Conservation (phyloP, 306 rosid species). For the Vigna trinervia region DNA sequence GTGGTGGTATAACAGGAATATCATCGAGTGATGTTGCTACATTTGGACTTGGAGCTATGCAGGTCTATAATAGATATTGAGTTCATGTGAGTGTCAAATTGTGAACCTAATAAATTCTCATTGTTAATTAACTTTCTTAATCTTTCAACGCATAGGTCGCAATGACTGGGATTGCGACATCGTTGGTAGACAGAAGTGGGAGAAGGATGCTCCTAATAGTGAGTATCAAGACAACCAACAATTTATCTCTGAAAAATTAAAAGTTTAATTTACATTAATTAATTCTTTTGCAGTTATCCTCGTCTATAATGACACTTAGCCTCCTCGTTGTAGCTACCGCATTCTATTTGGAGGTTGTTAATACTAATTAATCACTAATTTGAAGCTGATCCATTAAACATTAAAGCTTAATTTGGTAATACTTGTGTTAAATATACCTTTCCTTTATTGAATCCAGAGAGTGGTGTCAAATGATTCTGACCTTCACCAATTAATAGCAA, state of each 20-base stretch:
- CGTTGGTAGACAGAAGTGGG: conserved; percentile 75
- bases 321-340: conserved; percentile 61
- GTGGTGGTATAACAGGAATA: conserved; percentile 55
- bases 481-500: conserved; percentile 46
- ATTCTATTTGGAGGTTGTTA: conserved; percentile 67
- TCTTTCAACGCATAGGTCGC: conserved; percentile 48
- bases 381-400: neutral
- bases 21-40: conserved; percentile 66
- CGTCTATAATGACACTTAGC: conserved; percentile 68
- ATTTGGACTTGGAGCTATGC: conserved; percentile 67
- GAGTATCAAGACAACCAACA: conserved; percentile 19
- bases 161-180: conserved; percentile 64
- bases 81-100: conserved; percentile 8
- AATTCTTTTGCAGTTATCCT: conserved; percentile 55
- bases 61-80: conserved; percentile 45
- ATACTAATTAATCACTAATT: neutral
- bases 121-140: neutral
- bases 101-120: neutral
- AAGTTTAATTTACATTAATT: neutral
- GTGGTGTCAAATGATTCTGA: conserved; percentile 44
- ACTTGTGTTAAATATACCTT: conserved; percentile 11
- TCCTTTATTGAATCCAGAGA: conserved; percentile 48
- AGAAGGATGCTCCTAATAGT: conserved; percentile 72
- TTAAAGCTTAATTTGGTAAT: neutral
- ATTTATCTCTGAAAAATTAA: neutral